These are phyloP conservation scores for Lactarius tabidus DNA, from an alignment of 768 basidiomycete genomes.

Conservation along the genomic window DNA sequence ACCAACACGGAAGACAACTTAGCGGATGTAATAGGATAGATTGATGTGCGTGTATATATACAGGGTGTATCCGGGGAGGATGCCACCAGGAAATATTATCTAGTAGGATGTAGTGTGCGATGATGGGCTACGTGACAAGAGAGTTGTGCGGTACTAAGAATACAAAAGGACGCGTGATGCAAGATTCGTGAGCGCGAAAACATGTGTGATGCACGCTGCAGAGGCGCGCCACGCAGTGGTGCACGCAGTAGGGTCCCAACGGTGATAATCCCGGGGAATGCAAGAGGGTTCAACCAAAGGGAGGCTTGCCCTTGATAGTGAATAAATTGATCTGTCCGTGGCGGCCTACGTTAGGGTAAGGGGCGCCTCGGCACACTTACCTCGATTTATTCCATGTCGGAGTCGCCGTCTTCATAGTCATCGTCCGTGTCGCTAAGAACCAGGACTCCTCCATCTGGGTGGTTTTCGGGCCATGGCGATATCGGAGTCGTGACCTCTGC, in stretches of 20 bases:
- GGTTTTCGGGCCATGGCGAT: constrained; percentile 42
- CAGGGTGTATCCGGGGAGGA: neutral
- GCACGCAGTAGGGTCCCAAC: neutral
- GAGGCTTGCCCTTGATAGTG: neutral
- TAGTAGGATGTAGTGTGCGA: neutral
- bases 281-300: neutral
- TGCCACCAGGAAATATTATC: neutral
- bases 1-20: too few species aligned
- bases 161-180: constrained; percentile 9
- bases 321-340: neutral
- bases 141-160: neutral
- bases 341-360: constrained; percentile 1
- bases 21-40: constrained; percentile 5
- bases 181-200: neutral
- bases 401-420: constrained; percentile 32
- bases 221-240: neutral
- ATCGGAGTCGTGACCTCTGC: neutral
- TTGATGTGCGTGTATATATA: constrained; percentile 7
- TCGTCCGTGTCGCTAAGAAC: constrained; percentile 44
- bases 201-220: constrained; percentile 1
- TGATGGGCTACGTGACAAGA: neutral
- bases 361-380: constrained; percentile 7
- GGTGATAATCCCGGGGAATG: neutral
- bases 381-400: constrained; percentile 15
- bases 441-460: constrained; percentile 40